phyloP scores from a whole-genome alignment of 768 basidiomycete genomes.

The Agaricus bisporus region DNA sequence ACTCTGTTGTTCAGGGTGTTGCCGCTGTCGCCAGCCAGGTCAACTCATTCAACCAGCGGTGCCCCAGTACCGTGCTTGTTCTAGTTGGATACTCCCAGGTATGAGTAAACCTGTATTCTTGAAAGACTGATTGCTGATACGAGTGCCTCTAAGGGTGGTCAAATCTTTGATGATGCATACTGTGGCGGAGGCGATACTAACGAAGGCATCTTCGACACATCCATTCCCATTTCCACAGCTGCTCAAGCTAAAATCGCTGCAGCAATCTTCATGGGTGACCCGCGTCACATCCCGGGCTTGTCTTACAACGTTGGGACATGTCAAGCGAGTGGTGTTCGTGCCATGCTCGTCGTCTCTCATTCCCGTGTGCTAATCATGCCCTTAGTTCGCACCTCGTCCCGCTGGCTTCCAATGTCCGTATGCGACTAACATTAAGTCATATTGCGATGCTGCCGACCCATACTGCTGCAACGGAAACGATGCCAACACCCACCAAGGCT shows the following conservation, averaged over 20 bases:
- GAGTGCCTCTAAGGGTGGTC: slow-evolving; percentile 20
- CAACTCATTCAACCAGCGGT: slow-evolving; percentile 26
- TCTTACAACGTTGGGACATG: slow-evolving; percentile 28
- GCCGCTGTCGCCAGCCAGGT: slow-evolving; percentile 23
- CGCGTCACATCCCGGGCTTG: slow-evolving; percentile 24
- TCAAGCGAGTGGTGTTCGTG: slow-evolving; percentile 24
- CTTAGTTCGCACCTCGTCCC: slow-evolving; percentile 26
- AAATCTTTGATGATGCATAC: slow-evolving; percentile 27
- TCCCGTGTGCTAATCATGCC: neutral
- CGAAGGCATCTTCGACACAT: slow-evolving; percentile 22
- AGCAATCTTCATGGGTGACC: slow-evolving; percentile 30
- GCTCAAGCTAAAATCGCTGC: slow-evolving; percentile 26
- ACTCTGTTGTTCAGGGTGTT: slow-evolving; percentile 23
- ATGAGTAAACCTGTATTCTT: slow-evolving; percentile 7
- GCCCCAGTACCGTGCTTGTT: slow-evolving; percentile 22
- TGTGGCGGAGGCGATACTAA: slow-evolving; percentile 28
- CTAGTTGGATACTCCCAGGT: no score
- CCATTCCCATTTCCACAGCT: slow-evolving; percentile 23
- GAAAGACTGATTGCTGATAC: neutral
- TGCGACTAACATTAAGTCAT: slow-evolving; percentile 22
- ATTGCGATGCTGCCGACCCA: slow-evolving; percentile 28
- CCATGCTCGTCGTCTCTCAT: neutral
- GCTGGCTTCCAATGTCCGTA: slow-evolving; percentile 26
- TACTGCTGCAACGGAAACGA: slow-evolving; percentile 29
- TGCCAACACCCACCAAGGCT: slow-evolving; percentile 25